Evolutionary conservation across 2,329 filamentous ascomycete species (phyloP).

Genomic region (Plectosphaerella sp.): DNA sequence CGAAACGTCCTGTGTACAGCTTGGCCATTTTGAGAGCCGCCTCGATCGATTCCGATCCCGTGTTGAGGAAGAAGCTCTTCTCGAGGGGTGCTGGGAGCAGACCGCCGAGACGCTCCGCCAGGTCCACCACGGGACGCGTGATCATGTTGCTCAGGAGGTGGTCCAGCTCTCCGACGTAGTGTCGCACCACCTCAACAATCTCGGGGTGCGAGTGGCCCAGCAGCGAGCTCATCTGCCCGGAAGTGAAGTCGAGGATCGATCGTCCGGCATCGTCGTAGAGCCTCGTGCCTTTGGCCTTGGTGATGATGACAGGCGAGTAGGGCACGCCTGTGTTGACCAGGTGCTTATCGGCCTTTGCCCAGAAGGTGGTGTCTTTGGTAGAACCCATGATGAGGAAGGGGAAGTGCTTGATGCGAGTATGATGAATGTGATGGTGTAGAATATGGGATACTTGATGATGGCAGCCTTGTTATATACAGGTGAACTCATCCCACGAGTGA

Average conservation of each 20-base stretch:
- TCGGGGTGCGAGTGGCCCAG: constrained; percentile 55
- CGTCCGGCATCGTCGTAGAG: constrained; percentile 38
- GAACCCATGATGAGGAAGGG: constrained; percentile 6
- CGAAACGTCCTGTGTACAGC: constrained; percentile 57
- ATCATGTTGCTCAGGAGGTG: constrained; percentile 56
- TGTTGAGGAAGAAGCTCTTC: constrained; percentile 53
- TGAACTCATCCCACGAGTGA: no score
- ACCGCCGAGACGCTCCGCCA: constrained; percentile 43
- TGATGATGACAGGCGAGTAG: constrained; percentile 34
- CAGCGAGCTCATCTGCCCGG: constrained; percentile 55
- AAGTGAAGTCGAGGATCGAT: constrained; percentile 53
- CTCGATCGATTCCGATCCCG: constrained; percentile 51
- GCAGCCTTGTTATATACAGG: no score
- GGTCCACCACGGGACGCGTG: constrained; percentile 45
- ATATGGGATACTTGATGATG: background rate
- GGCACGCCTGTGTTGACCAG: constrained; percentile 37
- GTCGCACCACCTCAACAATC: constrained; percentile 45
- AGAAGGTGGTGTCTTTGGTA: constrained; percentile 19
- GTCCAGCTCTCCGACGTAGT: constrained; percentile 44
- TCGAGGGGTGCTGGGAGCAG: constrained; percentile 42
- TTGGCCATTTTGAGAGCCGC: constrained; percentile 63
- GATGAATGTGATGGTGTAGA: background rate
- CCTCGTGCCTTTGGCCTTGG: constrained; percentile 35
- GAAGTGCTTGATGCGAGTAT: background rate
- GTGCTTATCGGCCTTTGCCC: constrained; percentile 30